A percentile compares a stretch with the other conserved stretches of the same genome.
phyloP scores from a whole-genome alignment of 352 stramenopile genomes.

The Pilasporangium apinafurcum region DNA sequence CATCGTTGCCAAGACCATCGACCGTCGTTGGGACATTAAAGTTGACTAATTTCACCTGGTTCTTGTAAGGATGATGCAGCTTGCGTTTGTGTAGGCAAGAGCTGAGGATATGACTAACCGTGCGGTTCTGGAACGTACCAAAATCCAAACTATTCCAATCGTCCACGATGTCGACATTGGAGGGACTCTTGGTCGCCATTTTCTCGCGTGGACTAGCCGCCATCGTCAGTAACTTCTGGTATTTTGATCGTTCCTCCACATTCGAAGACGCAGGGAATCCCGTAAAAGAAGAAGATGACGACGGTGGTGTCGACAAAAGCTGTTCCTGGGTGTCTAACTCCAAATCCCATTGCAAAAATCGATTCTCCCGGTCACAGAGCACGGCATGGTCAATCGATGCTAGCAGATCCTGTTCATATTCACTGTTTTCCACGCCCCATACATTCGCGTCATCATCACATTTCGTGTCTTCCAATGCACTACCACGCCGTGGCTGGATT shows the following conservation, averaged over 20 bases:
- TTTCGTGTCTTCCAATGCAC: conserved; percentile 34
- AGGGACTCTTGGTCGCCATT: conserved; percentile 56
- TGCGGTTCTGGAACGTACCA: conserved; percentile 78
- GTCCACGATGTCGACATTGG: conserved; percentile 72
- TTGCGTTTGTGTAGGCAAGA: conserved; percentile 82
- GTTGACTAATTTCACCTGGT: conserved; percentile 78
- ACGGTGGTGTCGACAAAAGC: conserved; percentile 10
- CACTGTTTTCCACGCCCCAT: conserved; percentile 69
- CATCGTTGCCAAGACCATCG: conserved; percentile 3
- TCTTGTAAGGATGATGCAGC: conserved; percentile 79
- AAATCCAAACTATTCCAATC: conserved; percentile 78
- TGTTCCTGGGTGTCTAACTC: conserved; percentile 42
- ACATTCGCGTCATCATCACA: conserved; percentile 58
- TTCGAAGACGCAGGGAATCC: conserved; percentile 1
- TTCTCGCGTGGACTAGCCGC: conserved; percentile 46
- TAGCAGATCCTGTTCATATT: conserved; percentile 63
- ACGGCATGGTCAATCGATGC: conserved; percentile 75
- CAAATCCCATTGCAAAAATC: conserved; percentile 70
- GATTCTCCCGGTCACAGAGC: conserved; percentile 76
- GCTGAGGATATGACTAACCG: conserved; percentile 77
- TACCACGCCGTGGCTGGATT: conserved; percentile 4
- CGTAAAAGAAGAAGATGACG: conserved; percentile 8
- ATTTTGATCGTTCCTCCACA: conserved; percentile 10
- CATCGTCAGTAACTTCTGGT: conserved; percentile 40
- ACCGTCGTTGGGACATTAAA: conserved; percentile 50